Conservation (phyloP, 345 rosid genomes). For the Firmiana major region DNA sequence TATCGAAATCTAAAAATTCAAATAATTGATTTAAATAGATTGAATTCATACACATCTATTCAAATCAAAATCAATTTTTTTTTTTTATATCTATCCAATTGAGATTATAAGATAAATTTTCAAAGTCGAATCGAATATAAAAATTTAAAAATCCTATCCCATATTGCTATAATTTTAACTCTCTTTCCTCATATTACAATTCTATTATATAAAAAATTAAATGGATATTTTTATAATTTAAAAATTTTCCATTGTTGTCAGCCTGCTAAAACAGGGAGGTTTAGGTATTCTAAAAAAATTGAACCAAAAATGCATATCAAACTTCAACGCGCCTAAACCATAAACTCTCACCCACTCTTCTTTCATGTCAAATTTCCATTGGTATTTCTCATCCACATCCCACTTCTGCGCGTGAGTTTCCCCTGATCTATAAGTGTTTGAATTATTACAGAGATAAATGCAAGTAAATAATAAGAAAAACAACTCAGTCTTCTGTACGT, state of each 20-base stretch:
- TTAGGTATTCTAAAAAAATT: slow-evolving; percentile 14
- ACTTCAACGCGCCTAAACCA: not conserved
- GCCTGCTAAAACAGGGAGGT: slow-evolving; percentile 14
- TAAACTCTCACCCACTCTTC: not conserved
- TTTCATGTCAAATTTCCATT: not conserved
- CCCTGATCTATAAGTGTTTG: not conserved
- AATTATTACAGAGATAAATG: slow-evolving; percentile 10
- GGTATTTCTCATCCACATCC: not conserved
- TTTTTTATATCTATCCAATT: too few relatives aligned
- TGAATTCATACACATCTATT: too few relatives aligned
- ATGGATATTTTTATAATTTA: slow-evolving; percentile 13
- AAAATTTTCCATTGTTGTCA: slow-evolving; percentile 4
- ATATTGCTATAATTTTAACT: too few relatives aligned
- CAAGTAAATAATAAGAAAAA: slow-evolving; percentile 7
- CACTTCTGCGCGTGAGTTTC: not conserved
- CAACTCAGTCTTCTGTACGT: slow-evolving; percentile 13
- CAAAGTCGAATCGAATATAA: too few relatives aligned
- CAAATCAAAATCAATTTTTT: too few relatives aligned
- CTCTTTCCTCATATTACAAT: too few relatives aligned
- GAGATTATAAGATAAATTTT: too few relatives aligned
- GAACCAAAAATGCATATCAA: not conserved
- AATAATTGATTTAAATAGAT: too few relatives aligned
- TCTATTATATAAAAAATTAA: not conserved
- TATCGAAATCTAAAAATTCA: too few relatives aligned
- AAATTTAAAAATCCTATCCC: too few relatives aligned